Base-by-base conservation (phyloP, 371 early-diverging fungal genomes). In the Mucor irregularis region DNA sequence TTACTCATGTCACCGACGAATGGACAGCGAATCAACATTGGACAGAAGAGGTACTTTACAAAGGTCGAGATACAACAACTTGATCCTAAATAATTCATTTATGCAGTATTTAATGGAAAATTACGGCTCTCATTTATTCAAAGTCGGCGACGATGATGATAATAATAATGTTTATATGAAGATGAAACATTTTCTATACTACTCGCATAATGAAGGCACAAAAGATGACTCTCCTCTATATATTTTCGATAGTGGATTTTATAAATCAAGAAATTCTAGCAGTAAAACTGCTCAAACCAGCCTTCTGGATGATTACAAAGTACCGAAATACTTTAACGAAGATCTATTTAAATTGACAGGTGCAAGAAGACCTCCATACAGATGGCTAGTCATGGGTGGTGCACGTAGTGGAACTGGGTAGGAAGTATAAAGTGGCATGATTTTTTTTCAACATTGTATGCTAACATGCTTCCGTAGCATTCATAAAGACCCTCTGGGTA, bases 161-260 rank as follows among this genome's bases (percentile, higher is more conserved):
- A 89, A 85, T 21, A 72, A 88, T 45, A 77, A 80, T 54, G 90
- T 91, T 10, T 85, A 86, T 55, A 63, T 91, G 62, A 81, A 82
- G 50, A 72, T 90, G 73, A 88, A 89, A 68, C 81, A 93, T 63
- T 91, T 83, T 53, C 53, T 90, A 4, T 73, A 73, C 42, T 89
- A 88, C 58, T 75, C 76, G 2, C 60, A 74, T 13, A 62, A 66
- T 17, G 88, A 83, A 25, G 88, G 82, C 3, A 61, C 58, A 24
- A 48, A 66, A 30, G 91, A 91, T 54, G 93, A 93, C 62, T 87
- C 87, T 14, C 93, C 93, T 2, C 77, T 93, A 24, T 93, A 93
- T 48, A 90, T 91, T 28, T 93, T 93, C 61, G 93, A 93, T 54
- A 80, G 81, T 48, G 78, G 68, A 64, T 89, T 83, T 65, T 76